Evolutionary conservation across 176 grass and related monocot species (phyloP), one percentile per base, ranked within the genome.

Genomic region (Lolium rigidum): DNA sequence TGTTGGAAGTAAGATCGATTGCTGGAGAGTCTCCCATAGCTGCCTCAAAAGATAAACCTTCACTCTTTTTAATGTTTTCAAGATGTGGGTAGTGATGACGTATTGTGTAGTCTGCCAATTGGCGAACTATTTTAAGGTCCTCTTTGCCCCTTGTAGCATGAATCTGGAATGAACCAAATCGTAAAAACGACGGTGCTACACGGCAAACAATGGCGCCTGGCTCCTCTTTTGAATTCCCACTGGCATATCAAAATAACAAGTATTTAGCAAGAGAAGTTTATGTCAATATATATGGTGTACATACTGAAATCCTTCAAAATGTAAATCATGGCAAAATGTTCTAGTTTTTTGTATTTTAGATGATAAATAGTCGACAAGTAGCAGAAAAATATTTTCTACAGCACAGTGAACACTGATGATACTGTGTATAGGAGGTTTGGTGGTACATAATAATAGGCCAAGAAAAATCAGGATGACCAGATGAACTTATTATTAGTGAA

Each of bases 1-100:
- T 99, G 67, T 99, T 99, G 17, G 93, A 98, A 84, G 97, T 95
- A 76, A 98, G 86, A 92, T 98, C 97, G n/a, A 98, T 95, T 17
- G 90, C 63, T 77, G 92, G 88, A 43, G 88, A 88, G 47, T 94
- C 94, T 61, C 92, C 92, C 18, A 88, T 72, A 72, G 74, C 84
- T 62, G 91, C 82, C 76, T 99, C 94, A 15, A 99, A 99, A 60
- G 94, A 99, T 70, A 99, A 90, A 49, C 88, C 89, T 80, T 96
- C 87, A 79, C 92, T 99, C 88, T 94, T 95, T 79, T 89, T 90
- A 44, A 99, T 83, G 65, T 96, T 96, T 63, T 96, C 90, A 74
- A 99, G 90, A 91, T 99, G 88, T 0, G 91, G 92, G 66, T 88
- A 99, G 76, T 99, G 97, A 85, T 96, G 77, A 16, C 51, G 87